A percentile compares a stretch with the other conserved stretches of the same genome.
Evolutionary conservation across 2,329 filamentous ascomycete genomes (phyloP).

Genomic region (Harringtonia lauricola): DNA sequence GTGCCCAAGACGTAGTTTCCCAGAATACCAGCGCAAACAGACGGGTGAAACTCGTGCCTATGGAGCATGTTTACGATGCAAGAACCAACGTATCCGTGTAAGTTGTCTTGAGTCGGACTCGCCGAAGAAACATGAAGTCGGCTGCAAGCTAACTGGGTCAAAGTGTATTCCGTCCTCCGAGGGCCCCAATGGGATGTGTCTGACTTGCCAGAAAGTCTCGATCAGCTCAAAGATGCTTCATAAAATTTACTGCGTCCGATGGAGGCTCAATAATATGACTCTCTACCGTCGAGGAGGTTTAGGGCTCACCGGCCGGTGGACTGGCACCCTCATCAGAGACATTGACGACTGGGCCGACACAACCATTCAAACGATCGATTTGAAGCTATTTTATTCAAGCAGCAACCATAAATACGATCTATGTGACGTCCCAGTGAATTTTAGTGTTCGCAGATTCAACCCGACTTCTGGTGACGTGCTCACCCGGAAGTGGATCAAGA

Average conservation of each 20-base stretch:
- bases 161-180: conserved; percentile 15
- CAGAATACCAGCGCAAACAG: conserved; percentile 16
- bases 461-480: conserved; percentile 25
- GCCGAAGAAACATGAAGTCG: background rate
- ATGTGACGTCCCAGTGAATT: conserved; percentile 21
- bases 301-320: conserved; percentile 31
- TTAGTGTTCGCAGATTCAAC: conserved; percentile 30
- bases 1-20: conserved; percentile 12
- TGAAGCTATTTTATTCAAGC: conserved; percentile 18
- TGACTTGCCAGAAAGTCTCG: conserved; percentile 26
- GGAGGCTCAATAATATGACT: conserved; percentile 28
- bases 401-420: conserved; percentile 21
- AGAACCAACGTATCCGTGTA: conserved; percentile 32
- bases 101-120: conserved; percentile 15
- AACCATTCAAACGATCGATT: conserved; percentile 21
- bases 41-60: conserved; percentile 23
- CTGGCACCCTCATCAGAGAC: conserved; percentile 27
- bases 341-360: conserved; percentile 23
- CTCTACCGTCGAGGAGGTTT: conserved; percentile 33
- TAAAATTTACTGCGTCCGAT: conserved; percentile 29
- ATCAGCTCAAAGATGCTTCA: conserved; percentile 34
- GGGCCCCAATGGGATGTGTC: conserved; percentile 19
- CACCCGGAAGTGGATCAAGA: conserved; percentile 25
- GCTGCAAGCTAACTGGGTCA: background rate
- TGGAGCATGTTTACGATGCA: conserved; percentile 32